These are phyloP conservation scores for Pogostemon cablin DNA, from an alignment of 257 asterid species.

Conservation along the genomic window DNA sequence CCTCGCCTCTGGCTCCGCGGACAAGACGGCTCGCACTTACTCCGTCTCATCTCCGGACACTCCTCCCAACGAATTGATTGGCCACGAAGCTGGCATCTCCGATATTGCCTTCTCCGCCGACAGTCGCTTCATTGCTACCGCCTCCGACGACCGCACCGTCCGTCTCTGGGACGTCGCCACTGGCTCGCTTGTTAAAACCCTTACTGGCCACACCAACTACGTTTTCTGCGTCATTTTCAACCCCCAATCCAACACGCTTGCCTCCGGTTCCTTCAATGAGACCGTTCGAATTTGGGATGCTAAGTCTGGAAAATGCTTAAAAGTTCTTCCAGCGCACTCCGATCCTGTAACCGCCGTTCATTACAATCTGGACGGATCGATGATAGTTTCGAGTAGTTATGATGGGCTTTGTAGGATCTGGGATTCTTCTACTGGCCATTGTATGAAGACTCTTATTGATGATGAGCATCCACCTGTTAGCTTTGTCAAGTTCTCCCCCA, in stretches of 20 bases:
- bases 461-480: conserved; percentile 98
- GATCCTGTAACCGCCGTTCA: conserved; percentile 89
- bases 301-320: conserved; percentile 81
- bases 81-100: conserved; percentile 85
- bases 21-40: conserved; percentile 79
- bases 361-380: conserved; percentile 78
- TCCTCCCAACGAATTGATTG: conserved; percentile 61
- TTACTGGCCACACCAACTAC: conserved; percentile 82
- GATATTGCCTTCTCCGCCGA: conserved; percentile 88
- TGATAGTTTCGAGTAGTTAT: conserved; percentile 84
- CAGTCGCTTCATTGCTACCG: conserved; percentile 78
- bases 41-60: conserved; percentile 48
- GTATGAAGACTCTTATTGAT: conserved; percentile 89
- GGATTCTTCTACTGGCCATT: conserved; percentile 97
- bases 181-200: conserved; percentile 79
- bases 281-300: conserved; percentile 96
- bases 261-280: conserved; percentile 88
- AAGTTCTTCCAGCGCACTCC: conserved; percentile 95
- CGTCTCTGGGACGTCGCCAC: conserved; percentile 83
- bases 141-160: conserved; percentile 90
- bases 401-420: conserved; percentile 98
- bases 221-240: conserved; percentile 85
- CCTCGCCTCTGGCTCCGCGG: conserved; percentile 85
- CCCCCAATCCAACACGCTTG: conserved; percentile 85
- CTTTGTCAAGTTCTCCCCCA: conserved; percentile 91